phyloP scores from a whole-genome alignment of 2,329 filamentous ascomycete species.

The Pseudocercospora vitis region DNA sequence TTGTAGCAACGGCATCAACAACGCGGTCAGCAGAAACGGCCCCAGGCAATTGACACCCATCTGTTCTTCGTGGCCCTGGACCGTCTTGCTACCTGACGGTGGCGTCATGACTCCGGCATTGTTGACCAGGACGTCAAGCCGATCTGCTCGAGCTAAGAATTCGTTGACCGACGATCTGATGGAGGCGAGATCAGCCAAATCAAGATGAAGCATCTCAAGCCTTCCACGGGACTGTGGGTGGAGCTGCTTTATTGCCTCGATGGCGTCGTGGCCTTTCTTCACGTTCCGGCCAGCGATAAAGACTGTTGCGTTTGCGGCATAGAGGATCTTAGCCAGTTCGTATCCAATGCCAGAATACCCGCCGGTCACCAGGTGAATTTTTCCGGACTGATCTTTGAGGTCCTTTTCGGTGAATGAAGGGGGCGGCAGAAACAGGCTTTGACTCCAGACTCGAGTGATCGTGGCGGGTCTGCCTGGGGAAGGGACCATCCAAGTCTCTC shows the following conservation, averaged over 20 bases:
- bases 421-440: slow-evolving; percentile 33
- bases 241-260: slow-evolving; percentile 44
- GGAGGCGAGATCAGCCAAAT: slow-evolving; percentile 39
- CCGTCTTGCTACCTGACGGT: slow-evolving; percentile 37
- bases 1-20: slow-evolving; percentile 30
- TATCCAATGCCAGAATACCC: slow-evolving; percentile 52
- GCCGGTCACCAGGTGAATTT: slow-evolving; percentile 56
- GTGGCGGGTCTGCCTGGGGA: too few relatives aligned
- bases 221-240: slow-evolving; percentile 39
- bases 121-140: slow-evolving; percentile 19
- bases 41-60: slow-evolving; percentile 40
- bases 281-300: slow-evolving; percentile 55
- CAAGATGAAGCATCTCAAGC: slow-evolving; percentile 49
- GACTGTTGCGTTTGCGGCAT: slow-evolving; percentile 54
- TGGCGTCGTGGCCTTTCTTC: slow-evolving; percentile 47
- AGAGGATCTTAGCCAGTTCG: slow-evolving; percentile 56
- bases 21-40: slow-evolving; percentile 35
- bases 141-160: slow-evolving; percentile 38
- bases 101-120: slow-evolving; percentile 32
- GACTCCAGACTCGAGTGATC: too few relatives aligned
- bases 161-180: slow-evolving; percentile 36
- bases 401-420: slow-evolving; percentile 48
- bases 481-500: background rate
- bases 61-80: slow-evolving; percentile 38
- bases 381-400: slow-evolving; percentile 45